Base-by-base conservation (phyloP, 108 stramenopile genomes). In the Pseudonitzschia delicatissima region DNA sequence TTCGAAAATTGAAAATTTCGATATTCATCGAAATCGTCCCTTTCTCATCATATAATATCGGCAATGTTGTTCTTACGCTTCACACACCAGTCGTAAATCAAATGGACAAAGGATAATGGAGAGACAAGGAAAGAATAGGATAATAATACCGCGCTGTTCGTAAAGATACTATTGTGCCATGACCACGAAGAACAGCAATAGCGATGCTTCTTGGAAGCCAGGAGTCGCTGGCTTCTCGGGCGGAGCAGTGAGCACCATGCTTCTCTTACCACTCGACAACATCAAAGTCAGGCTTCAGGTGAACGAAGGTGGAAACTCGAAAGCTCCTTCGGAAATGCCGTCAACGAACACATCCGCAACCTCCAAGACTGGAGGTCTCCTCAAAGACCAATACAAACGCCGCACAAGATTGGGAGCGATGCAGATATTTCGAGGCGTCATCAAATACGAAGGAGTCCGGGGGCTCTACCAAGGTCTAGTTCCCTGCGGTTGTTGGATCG, bases 271-370 rank as follows among this genome's bases (percentile, higher is more conserved):
- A 6, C 64, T 99, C n/a, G 98, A 99, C 64, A 81, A 96, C 33
- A 80, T 99, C 66, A 98, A 98, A 69, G 89, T 92, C 3, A 82
- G 96, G 9, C 77, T 96, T 49, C 96, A 98, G 78, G 97, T 95
- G 11, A 77, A 88, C 36, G 91, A 95, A 65, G 57, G 72, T 3
- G 45, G 2, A 32, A 62, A 44, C 5, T 67, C 49, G 12, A 29
- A 50, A 48, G 28, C 23, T 13, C n/a, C 11, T 9, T 5, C 5
- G 45, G 35, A 48, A 39, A 26, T 51, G 37, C n/a, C 48, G 45
- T 66, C 12, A 35, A 21, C 32, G 21, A 12, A 70, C 27, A 50
- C 51, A 52, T 50, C 77, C 34, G 17, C 29, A 9, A 39, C 15
- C 9, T 13, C 29, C 48, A 48, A 23, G 20, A 49, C 23, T 27